A percentile compares a stretch with the other conserved stretches of the same genome.
Evolutionary conservation across 192 early-diverging fungal genomes (phyloP).

Genomic region (Gryganskiella cystojenkinii): DNA sequence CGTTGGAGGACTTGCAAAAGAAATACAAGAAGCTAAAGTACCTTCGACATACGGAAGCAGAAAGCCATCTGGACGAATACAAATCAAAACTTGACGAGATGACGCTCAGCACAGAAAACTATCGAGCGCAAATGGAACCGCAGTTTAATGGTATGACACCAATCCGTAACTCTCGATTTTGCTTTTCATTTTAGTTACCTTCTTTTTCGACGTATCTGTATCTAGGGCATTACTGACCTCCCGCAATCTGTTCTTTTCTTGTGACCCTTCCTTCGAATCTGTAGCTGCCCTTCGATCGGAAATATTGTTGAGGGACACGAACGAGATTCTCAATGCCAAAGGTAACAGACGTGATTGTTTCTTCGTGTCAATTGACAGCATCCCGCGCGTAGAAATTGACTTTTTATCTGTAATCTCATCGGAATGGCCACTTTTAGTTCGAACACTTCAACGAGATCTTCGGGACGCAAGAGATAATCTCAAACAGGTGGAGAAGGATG

Average conservation of each 20-base stretch:
- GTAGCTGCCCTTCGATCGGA: constrained; percentile 35
- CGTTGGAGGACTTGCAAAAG: constrained; percentile 23
- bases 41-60: constrained; percentile 38
- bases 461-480: constrained; percentile 20
- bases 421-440: too few species aligned
- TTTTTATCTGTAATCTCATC: neutral
- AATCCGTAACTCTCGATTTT: neutral
- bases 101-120: constrained; percentile 38
- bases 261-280: too few species aligned
- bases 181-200: neutral
- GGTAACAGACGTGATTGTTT: constrained; percentile 8
- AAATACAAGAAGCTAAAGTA: constrained; percentile 42
- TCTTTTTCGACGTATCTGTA: neutral
- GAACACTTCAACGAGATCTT: constrained; percentile 37
- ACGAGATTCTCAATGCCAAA: constrained; percentile 32
- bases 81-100: constrained; percentile 33
- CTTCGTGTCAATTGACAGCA: neutral
- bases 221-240: too few species aligned
- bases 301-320: constrained; percentile 30
- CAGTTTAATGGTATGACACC: constrained; percentile 36
- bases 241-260: too few species aligned
- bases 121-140: constrained; percentile 38
- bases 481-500: constrained; percentile 20
- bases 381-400: neutral
- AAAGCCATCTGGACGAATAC: constrained; percentile 29